Base-by-base conservation (phyloP, 331 rosid species). In the Malus hybrid region DNA sequence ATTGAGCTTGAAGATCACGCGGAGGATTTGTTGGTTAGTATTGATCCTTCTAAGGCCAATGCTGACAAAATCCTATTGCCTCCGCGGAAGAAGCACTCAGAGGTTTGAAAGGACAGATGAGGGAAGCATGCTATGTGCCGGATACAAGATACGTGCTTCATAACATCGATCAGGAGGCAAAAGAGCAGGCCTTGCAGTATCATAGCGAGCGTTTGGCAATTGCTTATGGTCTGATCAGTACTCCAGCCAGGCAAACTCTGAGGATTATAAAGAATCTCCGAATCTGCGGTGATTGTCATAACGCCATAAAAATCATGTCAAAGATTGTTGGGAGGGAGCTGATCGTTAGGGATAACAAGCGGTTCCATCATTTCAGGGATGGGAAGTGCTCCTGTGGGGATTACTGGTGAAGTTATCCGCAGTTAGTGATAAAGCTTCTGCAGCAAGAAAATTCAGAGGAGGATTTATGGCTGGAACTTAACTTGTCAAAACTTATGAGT, bases 141-240 rank as follows among this genome's bases (percentile, higher is more conserved):
- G 98, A 93, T 76, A 91, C 98, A 70, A 87, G 97, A 78, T 93
- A 88, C 32, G 97, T 88, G 70, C 93, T 93, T 36, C 98, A 91
- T 63, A 96, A 93, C 88, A 93, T 93, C 53, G 96, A 89, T 65
- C 89, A 93, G 79, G 97, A 89, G 71, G 97, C 92, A 33, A 93
- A 93, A 75, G 92, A 89, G 86, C 91, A 87, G 86, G 98, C 98
- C 11, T 83, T 91, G 88, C 96, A 86, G 60, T 91, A 93, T 80
- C 97, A 91, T 20, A 93, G 97, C 6, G 97, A 93, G 80, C 92
- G 96, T 22, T 80, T 93, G 78, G 98, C 98, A 1, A 89, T 93
- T 79, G 97, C 97, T 73, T 93, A 91, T 56, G 98, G 98, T 67
- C 87, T 93, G 80, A 93, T 93, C 75, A 89, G 98, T 81, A 93